Percentiles rank a stretch among this genome's conserved stretches.
Conservation (phyloP, 2,329 filamentous ascomycete species). For the Ophiostoma sp. region DNA sequence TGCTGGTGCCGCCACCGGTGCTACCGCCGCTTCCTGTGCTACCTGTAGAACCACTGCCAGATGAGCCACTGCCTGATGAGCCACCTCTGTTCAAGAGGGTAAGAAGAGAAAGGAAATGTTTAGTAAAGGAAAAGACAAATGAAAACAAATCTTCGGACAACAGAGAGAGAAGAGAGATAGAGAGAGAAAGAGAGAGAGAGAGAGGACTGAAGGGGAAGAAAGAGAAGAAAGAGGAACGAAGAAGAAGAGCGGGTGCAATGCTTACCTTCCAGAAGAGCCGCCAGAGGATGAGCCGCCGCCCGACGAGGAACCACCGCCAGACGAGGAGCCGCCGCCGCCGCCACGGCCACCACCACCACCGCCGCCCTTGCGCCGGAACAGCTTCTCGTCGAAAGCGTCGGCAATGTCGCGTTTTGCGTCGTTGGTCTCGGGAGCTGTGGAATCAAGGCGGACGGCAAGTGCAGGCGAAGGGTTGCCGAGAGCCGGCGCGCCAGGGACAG, state of each 20-base stretch:
- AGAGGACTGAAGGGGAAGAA: too few species aligned
- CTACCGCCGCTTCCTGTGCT: constrained; percentile 8
- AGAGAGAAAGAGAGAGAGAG: neutral
- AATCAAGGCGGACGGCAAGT: constrained; percentile 1
- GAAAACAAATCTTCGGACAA: neutral
- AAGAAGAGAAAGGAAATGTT: neutral
- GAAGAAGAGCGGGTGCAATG: neutral
- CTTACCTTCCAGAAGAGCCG: constrained; percentile 15
- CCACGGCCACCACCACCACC: constrained; percentile 44
- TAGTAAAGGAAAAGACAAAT: constrained; percentile 7
- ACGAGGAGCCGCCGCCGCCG: constrained; percentile 27
- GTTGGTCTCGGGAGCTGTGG: constrained; percentile 5
- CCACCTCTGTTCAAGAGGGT: neutral
- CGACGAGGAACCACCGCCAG: constrained; percentile 28
- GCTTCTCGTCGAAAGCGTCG: constrained; percentile 28
- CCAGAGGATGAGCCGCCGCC: neutral
- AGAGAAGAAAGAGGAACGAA: neutral
- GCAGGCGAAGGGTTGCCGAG: neutral
- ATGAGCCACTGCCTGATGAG: constrained; percentile 26
- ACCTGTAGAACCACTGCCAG: constrained; percentile 27
- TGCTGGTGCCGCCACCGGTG: constrained; percentile 23
- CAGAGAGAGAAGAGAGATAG: neutral
- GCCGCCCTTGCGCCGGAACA: constrained; percentile 63
- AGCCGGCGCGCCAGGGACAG: constrained; percentile 27
- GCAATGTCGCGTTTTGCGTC: constrained; percentile 27